Percentiles rank a stretch among this genome's conserved stretches.
Evolutionary conservation across 345 rosid species (phyloP).

Genomic region (Alliaria petiolata): DNA sequence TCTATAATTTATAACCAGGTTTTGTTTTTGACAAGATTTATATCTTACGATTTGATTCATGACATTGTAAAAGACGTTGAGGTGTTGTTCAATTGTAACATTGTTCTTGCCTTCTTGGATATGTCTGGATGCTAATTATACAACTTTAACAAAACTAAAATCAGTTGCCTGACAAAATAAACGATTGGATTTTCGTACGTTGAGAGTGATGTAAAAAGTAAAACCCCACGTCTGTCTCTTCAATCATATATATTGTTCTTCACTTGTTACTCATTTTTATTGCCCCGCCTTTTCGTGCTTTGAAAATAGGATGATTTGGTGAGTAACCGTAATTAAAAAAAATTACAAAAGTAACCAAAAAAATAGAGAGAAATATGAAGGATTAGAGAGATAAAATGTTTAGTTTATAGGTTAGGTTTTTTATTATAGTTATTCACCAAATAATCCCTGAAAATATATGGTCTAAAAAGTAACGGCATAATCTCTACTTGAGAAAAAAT

Average conservation of each 20-base stretch:
- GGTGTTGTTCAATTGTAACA: conserved; percentile 2
- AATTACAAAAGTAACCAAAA: too few relatives aligned
- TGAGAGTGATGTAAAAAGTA: conserved; percentile 16
- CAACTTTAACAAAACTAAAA: not conserved
- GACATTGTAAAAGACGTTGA: conserved; percentile 21
- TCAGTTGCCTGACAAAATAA: not conserved
- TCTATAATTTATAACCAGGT: not conserved
- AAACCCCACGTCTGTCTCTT: conserved; percentile 23
- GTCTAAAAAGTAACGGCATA: not conserved
- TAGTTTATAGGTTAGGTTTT: too few relatives aligned
- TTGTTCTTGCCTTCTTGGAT: conserved; percentile 13
- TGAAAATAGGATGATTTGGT: too few relatives aligned
- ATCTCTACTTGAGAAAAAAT: not conserved
- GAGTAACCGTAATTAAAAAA: too few relatives aligned
- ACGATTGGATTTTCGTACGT: conserved; percentile 3
- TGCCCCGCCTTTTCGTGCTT: not conserved
- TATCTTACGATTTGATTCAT: not conserved
- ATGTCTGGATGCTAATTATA: not conserved
- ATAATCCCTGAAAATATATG: too few relatives aligned
- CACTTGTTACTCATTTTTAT: not conserved
- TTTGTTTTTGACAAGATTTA: not conserved
- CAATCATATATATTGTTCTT: conserved; percentile 22
- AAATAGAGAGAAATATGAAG: too few relatives aligned
- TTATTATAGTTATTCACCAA: too few relatives aligned
- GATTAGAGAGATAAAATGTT: too few relatives aligned